A percentile compares a stretch with the other conserved stretches of the same genome.
These are phyloP conservation scores for Phytophthora syringae DNA, from an alignment of 352 stramenopile genomes.

Conservation along the genomic window DNA sequence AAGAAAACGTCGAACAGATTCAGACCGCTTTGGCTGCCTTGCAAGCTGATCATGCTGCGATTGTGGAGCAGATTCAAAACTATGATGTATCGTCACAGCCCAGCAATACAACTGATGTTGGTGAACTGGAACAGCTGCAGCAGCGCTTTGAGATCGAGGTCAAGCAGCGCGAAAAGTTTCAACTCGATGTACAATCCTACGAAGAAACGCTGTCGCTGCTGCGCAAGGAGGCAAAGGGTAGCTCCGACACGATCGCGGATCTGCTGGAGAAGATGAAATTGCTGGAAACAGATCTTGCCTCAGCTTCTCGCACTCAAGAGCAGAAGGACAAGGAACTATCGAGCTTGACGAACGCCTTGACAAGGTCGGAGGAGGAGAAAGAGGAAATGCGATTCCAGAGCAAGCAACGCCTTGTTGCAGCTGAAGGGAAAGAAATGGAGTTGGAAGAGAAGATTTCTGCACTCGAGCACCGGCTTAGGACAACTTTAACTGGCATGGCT, in stretches of 20 bases:
- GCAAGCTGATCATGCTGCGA: conserved; percentile 23
- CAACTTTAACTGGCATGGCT: conserved; percentile 13
- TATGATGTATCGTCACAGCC: not conserved
- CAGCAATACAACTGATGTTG: conserved; percentile 1
- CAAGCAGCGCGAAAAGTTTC: conserved; percentile 45
- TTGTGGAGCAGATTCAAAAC: conserved; percentile 21
- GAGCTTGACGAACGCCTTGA: conserved; percentile 33
- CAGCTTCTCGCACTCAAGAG: conserved; percentile 27
- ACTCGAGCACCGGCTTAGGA: conserved; percentile 46
- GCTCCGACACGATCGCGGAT: conserved; percentile 43
- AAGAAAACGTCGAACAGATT: conserved; percentile 24
- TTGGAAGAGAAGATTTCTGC: conserved; percentile 44
- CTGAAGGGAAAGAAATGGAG: conserved; percentile 44
- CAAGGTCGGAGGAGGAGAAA: conserved; percentile 57
- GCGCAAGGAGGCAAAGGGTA: conserved; percentile 61
- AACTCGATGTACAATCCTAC: conserved; percentile 75
- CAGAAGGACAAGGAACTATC: conserved; percentile 44
- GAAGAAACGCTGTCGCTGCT: conserved; percentile 63
- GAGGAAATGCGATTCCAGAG: conserved; percentile 66
- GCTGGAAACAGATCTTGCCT: conserved; percentile 40
- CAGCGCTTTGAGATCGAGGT: conserved; percentile 50
- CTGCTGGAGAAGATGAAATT: conserved; percentile 45
- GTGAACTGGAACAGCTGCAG: conserved; percentile 34
- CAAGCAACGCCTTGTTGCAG: conserved; percentile 57
- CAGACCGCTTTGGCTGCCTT: conserved; percentile 23